A percentile compares a stretch with the other conserved stretches of the same genome.
These are phyloP conservation scores for Pythium guiyangense DNA, from an alignment of 352 stramenopile genomes.

Conservation along the genomic window DNA sequence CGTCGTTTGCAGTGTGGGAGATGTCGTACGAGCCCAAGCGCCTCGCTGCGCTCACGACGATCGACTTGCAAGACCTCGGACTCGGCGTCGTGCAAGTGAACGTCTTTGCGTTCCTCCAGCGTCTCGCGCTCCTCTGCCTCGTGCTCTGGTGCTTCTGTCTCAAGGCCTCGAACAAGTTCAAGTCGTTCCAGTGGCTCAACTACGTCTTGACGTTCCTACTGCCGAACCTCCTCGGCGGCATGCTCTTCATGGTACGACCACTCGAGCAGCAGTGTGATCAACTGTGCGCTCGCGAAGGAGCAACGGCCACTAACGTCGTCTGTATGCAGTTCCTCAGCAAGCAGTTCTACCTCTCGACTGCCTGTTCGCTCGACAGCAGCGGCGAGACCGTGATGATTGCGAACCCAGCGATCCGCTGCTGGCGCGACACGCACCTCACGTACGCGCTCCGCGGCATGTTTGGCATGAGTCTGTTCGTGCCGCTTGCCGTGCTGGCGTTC, in stretches of 20 bases:
- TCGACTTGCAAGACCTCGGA: conserved; percentile 23
- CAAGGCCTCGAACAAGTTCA: conserved; percentile 42
- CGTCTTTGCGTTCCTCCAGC: conserved; percentile 21
- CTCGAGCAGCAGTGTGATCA: too few species aligned
- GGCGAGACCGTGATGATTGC: conserved; percentile 21
- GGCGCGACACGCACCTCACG: conserved; percentile 16
- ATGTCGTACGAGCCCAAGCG: conserved; percentile 26
- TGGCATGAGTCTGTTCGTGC: conserved; percentile 35
- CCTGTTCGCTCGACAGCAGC: conserved; percentile 12
- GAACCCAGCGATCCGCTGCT: conserved; percentile 25
- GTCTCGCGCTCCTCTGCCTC: conserved; percentile 17
- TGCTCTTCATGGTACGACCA: conserved; percentile 26
- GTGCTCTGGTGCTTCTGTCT: conserved; percentile 30
- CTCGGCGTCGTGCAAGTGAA: conserved; percentile 21
- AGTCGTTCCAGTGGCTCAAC: conserved; percentile 29
- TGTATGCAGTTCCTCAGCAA: conserved; percentile 25
- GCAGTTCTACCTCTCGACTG: conserved; percentile 27
- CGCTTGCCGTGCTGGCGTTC: conserved; percentile 27
- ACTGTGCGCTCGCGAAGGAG: too few species aligned
- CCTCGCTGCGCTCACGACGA: conserved; percentile 22
- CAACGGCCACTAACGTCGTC: not conserved
- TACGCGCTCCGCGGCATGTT: conserved; percentile 29
- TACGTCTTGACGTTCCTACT: conserved; percentile 33
- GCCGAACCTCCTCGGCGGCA: conserved; percentile 21
- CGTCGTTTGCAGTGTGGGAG: conserved; percentile 31